A percentile compares a stretch with the other conserved stretches of the same genome.
phyloP scores from a whole-genome alignment of 176 grass and related monocot species.

The Microstegium vimineum region DNA sequence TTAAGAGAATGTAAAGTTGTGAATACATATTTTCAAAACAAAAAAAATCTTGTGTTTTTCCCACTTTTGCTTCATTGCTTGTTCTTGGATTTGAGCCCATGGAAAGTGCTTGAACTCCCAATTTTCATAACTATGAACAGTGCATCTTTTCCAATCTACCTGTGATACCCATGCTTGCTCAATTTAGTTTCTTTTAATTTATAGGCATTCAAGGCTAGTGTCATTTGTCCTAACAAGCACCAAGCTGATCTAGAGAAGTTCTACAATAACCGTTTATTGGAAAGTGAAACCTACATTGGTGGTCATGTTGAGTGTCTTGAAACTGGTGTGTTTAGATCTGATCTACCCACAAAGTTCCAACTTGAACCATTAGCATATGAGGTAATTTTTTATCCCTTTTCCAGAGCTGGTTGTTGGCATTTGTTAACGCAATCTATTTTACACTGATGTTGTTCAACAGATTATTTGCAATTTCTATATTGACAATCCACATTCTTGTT shows the following conservation, averaged over 20 bases:
- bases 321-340: constrained; percentile 99
- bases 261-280: constrained; percentile 82
- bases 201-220: constrained; percentile 88
- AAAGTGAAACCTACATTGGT: constrained; percentile 98
- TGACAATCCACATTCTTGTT: constrained; percentile 37
- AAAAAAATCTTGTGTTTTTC: background rate
- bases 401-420: constrained; percentile 21
- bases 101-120: constrained; percentile 2
- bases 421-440: constrained; percentile 22
- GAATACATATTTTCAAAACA: background rate
- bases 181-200: constrained; percentile 40
- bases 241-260: constrained; percentile 89
- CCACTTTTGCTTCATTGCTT: background rate
- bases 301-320: constrained; percentile 99
- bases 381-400: constrained; percentile 41
- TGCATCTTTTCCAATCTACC: background rate
- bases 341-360: constrained; percentile 96
- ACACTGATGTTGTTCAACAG: background rate
- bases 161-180: constrained; percentile 23
- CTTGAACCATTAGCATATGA: constrained; percentile 77
- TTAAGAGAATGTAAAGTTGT: constrained; percentile 3
- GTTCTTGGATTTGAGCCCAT: background rate
- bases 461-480: background rate
- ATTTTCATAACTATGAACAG: background rate
- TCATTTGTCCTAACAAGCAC: constrained; percentile 98